phyloP scores from a whole-genome alignment of 2,329 filamentous ascomycete species.

The Dendrostoma leiphaemia region DNA sequence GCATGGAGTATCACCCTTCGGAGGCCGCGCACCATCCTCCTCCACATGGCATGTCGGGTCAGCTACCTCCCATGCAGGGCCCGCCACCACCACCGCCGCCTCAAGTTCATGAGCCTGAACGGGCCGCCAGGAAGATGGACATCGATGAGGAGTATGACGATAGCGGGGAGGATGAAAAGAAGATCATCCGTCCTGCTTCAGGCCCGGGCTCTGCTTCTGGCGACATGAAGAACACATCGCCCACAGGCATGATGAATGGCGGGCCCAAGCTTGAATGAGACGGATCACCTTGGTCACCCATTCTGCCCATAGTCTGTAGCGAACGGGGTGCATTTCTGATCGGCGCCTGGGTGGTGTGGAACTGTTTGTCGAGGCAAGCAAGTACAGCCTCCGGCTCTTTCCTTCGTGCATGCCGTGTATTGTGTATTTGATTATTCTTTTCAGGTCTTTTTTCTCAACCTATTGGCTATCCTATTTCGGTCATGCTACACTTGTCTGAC shows the following conservation, averaged over 20 bases:
- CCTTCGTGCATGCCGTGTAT: too few species aligned
- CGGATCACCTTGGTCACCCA: neutral
- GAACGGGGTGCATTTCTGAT: neutral
- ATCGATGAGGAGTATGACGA: slow-evolving; percentile 98
- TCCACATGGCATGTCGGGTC: slow-evolving; percentile 56
- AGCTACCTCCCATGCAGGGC: slow-evolving; percentile 62
- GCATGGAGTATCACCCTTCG: slow-evolving; percentile 81
- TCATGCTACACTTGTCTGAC: slow-evolving; percentile 8
- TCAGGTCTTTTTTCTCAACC: neutral
- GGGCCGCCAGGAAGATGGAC: slow-evolving; percentile 89
- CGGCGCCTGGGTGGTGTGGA: too few species aligned
- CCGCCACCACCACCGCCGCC: slow-evolving; percentile 35
- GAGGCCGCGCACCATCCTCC: slow-evolving; percentile 86
- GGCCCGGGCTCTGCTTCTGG: slow-evolving; percentile 41
- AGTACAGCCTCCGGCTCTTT: too few species aligned
- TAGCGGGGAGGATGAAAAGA: slow-evolving; percentile 82
- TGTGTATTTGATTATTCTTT: too few species aligned
- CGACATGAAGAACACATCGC: slow-evolving; percentile 53
- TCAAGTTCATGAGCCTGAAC: slow-evolving; percentile 69
- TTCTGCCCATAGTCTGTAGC: neutral
- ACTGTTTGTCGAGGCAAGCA: too few species aligned
- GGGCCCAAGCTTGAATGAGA: slow-evolving; percentile 15
- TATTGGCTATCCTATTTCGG: neutral
- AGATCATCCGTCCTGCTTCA: slow-evolving; percentile 39
- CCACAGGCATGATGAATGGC: slow-evolving; percentile 30